These are phyloP conservation scores for Termitomyces sp. DNA, from an alignment of 768 basidiomycete species.

Conservation along the genomic window DNA sequence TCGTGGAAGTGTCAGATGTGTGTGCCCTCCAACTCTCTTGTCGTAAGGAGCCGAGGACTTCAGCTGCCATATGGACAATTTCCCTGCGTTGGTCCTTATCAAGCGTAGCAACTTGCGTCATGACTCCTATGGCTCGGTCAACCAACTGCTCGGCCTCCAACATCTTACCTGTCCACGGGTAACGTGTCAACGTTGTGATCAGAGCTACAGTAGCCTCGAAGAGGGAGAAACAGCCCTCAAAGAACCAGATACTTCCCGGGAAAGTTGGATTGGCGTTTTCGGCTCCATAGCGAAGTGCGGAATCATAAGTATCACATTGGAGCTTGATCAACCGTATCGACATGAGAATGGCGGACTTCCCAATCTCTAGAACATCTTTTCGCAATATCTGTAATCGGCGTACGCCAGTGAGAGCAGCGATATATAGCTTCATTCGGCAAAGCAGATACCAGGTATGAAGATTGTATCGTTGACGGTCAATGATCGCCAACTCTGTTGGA, in stretches of 20 bases:
- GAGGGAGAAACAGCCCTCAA: constrained; percentile 41
- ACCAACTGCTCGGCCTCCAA: constrained; percentile 35
- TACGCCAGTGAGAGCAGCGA: constrained; percentile 37
- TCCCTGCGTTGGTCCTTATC: constrained; percentile 34
- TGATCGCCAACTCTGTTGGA: constrained; percentile 26
- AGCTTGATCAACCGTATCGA: constrained; percentile 41
- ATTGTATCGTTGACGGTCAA: constrained; percentile 40
- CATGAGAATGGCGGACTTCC: constrained; percentile 35
- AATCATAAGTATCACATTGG: constrained; percentile 37
- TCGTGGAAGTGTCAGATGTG: background rate
- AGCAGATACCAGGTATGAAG: constrained; percentile 47
- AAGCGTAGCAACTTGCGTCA: constrained; percentile 31
- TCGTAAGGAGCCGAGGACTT: constrained; percentile 32
- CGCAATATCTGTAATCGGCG: constrained; percentile 23
- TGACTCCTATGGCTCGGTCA: constrained; percentile 34
- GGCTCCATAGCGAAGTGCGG: constrained; percentile 19
- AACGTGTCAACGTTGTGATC: constrained; percentile 36
- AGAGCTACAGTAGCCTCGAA: constrained; percentile 48
- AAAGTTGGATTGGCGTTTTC: constrained; percentile 20
- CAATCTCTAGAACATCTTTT: constrained; percentile 27
- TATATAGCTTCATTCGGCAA: constrained; percentile 41
- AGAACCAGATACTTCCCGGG: constrained; percentile 36
- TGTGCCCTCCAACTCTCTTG: constrained; percentile 24
- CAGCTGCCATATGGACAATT: constrained; percentile 36
- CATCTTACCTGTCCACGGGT: constrained; percentile 34